Evolutionary conservation across 2,329 filamentous ascomycete genomes (phyloP).

Genomic region (Fusarium sp.): DNA sequence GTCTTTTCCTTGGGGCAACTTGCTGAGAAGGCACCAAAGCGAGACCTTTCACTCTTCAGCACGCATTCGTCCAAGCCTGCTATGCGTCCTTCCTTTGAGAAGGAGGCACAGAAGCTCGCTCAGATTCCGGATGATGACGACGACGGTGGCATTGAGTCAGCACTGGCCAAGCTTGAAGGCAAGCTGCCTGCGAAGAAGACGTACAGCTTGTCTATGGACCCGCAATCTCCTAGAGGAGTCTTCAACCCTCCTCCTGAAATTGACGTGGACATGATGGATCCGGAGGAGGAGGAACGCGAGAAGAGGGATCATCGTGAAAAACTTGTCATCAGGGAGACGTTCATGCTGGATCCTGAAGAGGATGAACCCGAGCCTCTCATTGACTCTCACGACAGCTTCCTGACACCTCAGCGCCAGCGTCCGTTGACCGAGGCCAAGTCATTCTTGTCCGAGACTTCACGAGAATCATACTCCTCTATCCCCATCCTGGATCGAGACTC

Average conservation of each 20-base stretch:
- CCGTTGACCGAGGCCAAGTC: conserved; percentile 53
- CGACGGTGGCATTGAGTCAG: conserved; percentile 88
- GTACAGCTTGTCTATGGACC: conserved; percentile 50
- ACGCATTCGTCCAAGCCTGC: conserved; percentile 68
- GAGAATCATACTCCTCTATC: conserved; percentile 77
- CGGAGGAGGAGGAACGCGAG: conserved; percentile 48
- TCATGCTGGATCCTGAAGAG: conserved; percentile 42
- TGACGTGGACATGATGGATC: conserved; percentile 37
- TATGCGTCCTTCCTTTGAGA: conserved; percentile 82
- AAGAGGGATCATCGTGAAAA: conserved; percentile 57
- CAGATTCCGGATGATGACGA: conserved; percentile 86
- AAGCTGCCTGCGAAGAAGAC: conserved; percentile 69
- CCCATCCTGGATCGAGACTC: conserved; percentile 75
- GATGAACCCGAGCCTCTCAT: conserved; percentile 36
- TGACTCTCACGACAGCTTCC: conserved; percentile 20
- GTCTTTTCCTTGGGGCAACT: conserved; percentile 67
- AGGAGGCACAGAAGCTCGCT: conserved; percentile 84
- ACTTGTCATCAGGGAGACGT: conserved; percentile 54
- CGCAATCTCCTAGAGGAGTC: conserved; percentile 28
- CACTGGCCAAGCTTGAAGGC: conserved; percentile 89
- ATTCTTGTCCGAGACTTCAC: conserved; percentile 67
- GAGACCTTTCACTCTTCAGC: conserved; percentile 63
- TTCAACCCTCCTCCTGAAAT: conserved; percentile 34
- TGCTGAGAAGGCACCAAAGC: conserved; percentile 58
- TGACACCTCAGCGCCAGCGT: conserved; percentile 34